Evolutionary conservation across 2,329 filamentous ascomycete species (phyloP), one percentile per base, ranked within the genome.

Genomic region (Cyphellophora attinorum): DNA sequence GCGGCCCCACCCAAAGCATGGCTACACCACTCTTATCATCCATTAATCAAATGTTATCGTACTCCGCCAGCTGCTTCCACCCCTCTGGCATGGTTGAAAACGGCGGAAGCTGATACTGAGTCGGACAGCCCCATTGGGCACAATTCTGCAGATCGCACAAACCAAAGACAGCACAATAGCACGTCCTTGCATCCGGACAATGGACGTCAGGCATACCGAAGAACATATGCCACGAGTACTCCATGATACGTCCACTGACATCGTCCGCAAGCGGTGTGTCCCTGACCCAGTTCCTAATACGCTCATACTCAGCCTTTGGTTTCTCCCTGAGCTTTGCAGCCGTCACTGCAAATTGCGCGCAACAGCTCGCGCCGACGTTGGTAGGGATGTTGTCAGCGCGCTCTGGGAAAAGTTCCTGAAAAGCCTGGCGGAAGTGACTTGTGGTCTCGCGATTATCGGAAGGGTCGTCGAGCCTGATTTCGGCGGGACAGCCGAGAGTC

Each of bases 101-200:
- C 0, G 64, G 67, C 2, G 78, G 77, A 5, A 81, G 60, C 2
- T 58, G 59, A 50, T 81, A 82, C 37, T 74, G 68, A 2, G 65
- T 65, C 3, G 66, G 57, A 48, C 78, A 81, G 16, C 60, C 61
- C 14, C 62, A 58, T 12, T 59, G 50, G 2, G 45, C 46, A 34
- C 60, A 64, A 11, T 41, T 45, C n/a, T 28, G 6, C 19, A 35
- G 44, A 35, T 65, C 45, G 53, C 79, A 83, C 16, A 78, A 47
- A 1, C 77, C 77, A 47, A 76, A 83, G 11, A 74, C 65, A 27
- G 76, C 72, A 56, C 79, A 82, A 52, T 81, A 81, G 51, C 78
- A 82, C 6, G 72, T 68, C 29, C 62, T 56, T 1, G 74, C 74
- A 12, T 61, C 59, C 0, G 79, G 79, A 44, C 78, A 83, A 45